Evolutionary conservation across 2,329 filamentous ascomycete species (phyloP), one percentile per base, ranked within the genome.

Genomic region (Alternaria sp.): DNA sequence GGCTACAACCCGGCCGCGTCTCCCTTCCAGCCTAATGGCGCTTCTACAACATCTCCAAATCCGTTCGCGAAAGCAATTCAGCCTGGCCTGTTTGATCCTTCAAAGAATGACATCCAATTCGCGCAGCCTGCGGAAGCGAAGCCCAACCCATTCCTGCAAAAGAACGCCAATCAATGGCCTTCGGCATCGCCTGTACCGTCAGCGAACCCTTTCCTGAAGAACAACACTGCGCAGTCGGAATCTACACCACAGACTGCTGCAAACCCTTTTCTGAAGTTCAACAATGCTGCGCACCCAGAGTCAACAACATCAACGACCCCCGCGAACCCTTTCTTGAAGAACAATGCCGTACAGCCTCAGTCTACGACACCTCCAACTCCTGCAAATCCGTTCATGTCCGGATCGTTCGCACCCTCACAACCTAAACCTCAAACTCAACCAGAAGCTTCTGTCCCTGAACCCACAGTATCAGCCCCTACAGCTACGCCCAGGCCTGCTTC

Each of bases 41-140:
- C 57, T 38, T 50, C 56, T 12, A 30, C 50, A 6, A 57, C 54
- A 38, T 40, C 41, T 8, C 27, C 52, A 8, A 70, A 66, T 44
- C 67, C 67, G 7, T 70, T 68, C 20, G 20, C 45, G n/a, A 58
- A 60, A 45, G 53, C 50, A n/a, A 50, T 65, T 4, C 66, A 70
- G n/a, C 65, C 74, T 40, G 74, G 74, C 16, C 20, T 74, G 0
- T 78, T 77, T 38, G 70, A 78, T 59, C 56, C 69, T 9, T 64
- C 67, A 0, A 74, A 72, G 30, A 66, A 75, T 25, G 4, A 60
- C 16, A 71, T 77, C 34, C 67, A 71, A 14, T 78, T 78, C 38
- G 65, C 67, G 5, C 57, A 65, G 9, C 44, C 64, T 4, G 38
- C 45, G 45, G 46, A 49, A 6, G 7, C 57, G 8, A 62, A 52